Conservation (phyloP, 768 basidiomycete genomes). For the Rhodotorula graminis region DNA sequence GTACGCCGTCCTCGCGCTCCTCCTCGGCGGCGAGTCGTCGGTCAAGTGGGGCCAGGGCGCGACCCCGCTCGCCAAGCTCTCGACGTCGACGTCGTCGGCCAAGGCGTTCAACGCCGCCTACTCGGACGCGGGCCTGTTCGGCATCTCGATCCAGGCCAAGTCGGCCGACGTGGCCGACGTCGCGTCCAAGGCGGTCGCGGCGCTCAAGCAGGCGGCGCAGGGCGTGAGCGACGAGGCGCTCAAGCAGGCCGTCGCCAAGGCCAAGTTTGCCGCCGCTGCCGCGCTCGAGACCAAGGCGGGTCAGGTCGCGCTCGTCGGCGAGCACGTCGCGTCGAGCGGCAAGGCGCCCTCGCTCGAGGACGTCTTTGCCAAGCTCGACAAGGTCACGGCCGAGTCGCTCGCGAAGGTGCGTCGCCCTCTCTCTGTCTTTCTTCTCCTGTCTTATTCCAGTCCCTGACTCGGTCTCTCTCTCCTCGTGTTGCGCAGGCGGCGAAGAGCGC, state of each 20-base stretch:
- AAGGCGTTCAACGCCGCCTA: slow-evolving; percentile 77
- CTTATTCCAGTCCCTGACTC: no score
- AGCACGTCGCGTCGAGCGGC: slow-evolving; percentile 53
- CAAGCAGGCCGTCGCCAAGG: slow-evolving; percentile 75
- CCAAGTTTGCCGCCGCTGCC: slow-evolving; percentile 75
- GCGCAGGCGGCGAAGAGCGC: slow-evolving; percentile 62
- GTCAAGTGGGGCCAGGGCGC: slow-evolving; percentile 81
- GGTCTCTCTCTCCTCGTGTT: background rate
- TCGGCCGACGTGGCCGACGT: slow-evolving; percentile 62
- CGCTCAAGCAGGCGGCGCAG: slow-evolving; percentile 55
- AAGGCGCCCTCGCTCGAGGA: slow-evolving; percentile 57
- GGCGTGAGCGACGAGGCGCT: slow-evolving; percentile 61
- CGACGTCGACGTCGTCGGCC: slow-evolving; percentile 62
- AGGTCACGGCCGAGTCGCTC: slow-evolving; percentile 62
- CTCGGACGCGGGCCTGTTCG: slow-evolving; percentile 84
- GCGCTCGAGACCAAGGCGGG: slow-evolving; percentile 67
- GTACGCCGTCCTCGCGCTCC: slow-evolving; percentile 70
- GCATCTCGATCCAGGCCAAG: slow-evolving; percentile 68
- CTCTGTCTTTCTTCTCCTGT: background rate
- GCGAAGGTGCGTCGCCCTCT: slow-evolving; percentile 58
- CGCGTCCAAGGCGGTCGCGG: slow-evolving; percentile 66
- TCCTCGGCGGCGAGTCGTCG: slow-evolving; percentile 70
- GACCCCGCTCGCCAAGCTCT: slow-evolving; percentile 61
- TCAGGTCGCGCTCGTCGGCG: slow-evolving; percentile 57
- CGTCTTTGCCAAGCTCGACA: slow-evolving; percentile 65